These are phyloP conservation scores for Hepatocystis sp. DNA, from an alignment of 169 alveolate species.

Conservation along the genomic window DNA sequence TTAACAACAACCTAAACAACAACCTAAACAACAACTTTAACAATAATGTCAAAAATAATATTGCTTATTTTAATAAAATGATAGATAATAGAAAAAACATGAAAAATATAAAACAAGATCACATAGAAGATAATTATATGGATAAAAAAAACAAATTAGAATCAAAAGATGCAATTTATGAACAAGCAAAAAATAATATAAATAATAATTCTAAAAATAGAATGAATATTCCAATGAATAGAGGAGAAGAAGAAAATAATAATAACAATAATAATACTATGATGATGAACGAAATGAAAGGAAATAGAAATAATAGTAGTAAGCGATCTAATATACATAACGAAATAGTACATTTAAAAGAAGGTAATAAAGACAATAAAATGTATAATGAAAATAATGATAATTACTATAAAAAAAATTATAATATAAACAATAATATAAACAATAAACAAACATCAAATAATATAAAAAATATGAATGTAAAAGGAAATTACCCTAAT, in stretches of 20 bases:
- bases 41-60: neutral
- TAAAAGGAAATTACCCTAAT: neutral
- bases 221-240: no score
- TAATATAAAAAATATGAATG: constrained; percentile 1
- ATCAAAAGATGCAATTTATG: neutral
- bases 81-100: neutral
- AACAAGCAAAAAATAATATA: no score
- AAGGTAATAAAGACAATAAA: neutral
- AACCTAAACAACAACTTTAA: neutral
- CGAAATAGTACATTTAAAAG: no score
- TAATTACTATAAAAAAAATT: constrained; percentile 6
- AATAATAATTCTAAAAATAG: no score
- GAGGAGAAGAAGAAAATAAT: neutral
- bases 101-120: neutral
- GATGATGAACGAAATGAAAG: neutral
- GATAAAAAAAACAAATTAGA: neutral
- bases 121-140: neutral
- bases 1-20: neutral
- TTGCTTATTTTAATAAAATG: no score
- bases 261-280: constrained; percentile 2
- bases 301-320: constrained; percentile 16
- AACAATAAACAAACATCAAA: neutral
- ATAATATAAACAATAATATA: neutral
- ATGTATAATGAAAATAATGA: neutral
- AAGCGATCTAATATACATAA: no score